A percentile compares a stretch with the other conserved stretches of the same genome.
These are phyloP conservation scores for Larix sibirica DNA, from an alignment of 83 land plant species.

Conservation along the genomic window DNA sequence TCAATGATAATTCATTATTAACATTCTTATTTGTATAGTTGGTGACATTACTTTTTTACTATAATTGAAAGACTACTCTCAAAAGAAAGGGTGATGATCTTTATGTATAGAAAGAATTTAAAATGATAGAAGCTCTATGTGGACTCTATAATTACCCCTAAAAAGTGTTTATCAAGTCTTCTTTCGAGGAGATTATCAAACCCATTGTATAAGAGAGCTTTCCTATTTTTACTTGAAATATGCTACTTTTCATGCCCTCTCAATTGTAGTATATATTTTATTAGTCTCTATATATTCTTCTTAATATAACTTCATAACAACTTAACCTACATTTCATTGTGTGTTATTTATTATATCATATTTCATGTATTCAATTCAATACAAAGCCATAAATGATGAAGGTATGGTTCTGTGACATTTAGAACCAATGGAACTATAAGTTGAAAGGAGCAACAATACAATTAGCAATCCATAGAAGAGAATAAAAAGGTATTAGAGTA, in stretches of 20 bases:
- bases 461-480: too few relatives aligned
- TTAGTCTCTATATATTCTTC: too few relatives aligned
- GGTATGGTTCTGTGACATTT: slow-evolving; percentile 10
- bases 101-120: slow-evolving; percentile 57
- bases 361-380: too few relatives aligned
- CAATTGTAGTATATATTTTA: too few relatives aligned
- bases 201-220: slow-evolving; percentile 43
- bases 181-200: slow-evolving; percentile 73
- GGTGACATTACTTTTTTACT: slow-evolving; percentile 81
- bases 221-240: too few relatives aligned
- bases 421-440: too few relatives aligned
- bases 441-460: too few relatives aligned
- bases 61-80: slow-evolving; percentile 78
- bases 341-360: too few relatives aligned
- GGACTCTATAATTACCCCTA: slow-evolving; percentile 71
- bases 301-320: too few relatives aligned
- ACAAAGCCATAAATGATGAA: slow-evolving; percentile 20
- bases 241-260: too few relatives aligned
- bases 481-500: too few relatives aligned
- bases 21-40: slow-evolving; percentile 33
- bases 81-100: slow-evolving; percentile 88
- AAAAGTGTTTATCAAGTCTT: slow-evolving; percentile 69
- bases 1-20: not conserved
- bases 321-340: too few relatives aligned
- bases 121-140: slow-evolving; percentile 70